Evolutionary conservation across 2,329 filamentous ascomycete species (phyloP), one percentile per base, ranked within the genome.

Genomic region (Berkeleyomyces basicola): DNA sequence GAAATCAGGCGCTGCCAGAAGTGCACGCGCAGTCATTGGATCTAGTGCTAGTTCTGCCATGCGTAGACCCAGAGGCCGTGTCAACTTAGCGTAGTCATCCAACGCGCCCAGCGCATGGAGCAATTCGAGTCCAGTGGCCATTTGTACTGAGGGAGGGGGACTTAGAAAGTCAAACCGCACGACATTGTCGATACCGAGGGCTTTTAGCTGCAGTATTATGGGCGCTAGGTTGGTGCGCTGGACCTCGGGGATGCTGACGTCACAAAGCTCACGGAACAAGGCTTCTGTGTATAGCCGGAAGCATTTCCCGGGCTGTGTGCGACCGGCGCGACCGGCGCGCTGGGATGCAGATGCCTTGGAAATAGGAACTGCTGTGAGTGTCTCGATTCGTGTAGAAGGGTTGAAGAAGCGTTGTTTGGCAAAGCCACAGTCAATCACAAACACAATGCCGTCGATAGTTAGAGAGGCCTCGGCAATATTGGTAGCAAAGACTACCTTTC

Each of bases 381-480:
- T 87, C 68, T 97, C 92, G 67, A 97, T 95, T 10, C 90, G 88
- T 0, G 88, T 92, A 14, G 72, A 78, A 0, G 92, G 89, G 67
- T 95, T 87, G 74, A 90, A 97, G 5, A 88, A 86, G 46, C 90
- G 83, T 23, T 96, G 77, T 72, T 97, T 97, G 67, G 95, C 90
- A 70, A 89, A 96, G 1, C 93, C 93, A 61, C 83, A 85, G 72
- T 99, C 93, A 59, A 97, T 77, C 4, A 99, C 92, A 69, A 89
- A 95, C 62, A 90, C 85, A 65, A 97, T 91, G 2, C 90, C 90
- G 61, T 93, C 86, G 63, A 97, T 95, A 14, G 93, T 97, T 51
- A 99, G 87, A 1, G 90, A 96, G 3, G 93, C 92, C 76, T 99
- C 93, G 10, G 93, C 90, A 67, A 97, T 96, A 71, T 97, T 97